Evolutionary conservation across 805 yeast genomes (phyloP).

Genomic region (Candida hungchunana): DNA sequence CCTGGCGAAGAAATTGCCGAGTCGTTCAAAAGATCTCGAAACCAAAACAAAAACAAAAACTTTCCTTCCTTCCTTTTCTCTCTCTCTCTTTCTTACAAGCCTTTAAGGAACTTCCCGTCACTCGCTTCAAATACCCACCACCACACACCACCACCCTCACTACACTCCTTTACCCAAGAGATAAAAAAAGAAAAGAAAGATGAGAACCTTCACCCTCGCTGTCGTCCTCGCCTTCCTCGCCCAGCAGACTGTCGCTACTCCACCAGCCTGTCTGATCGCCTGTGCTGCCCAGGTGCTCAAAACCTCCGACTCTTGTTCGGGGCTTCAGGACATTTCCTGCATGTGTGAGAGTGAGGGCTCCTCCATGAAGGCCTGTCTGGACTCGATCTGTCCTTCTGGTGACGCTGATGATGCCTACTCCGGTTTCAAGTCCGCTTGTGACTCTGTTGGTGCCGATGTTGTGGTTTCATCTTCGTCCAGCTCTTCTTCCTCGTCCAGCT

Average conservation of each 20-base stretch:
- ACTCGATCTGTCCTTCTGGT: constrained; percentile 63
- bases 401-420: constrained; percentile 52
- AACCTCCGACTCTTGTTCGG: constrained; percentile 46
- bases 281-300: constrained; percentile 73
- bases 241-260: constrained; percentile 46
- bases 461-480: constrained; percentile 2
- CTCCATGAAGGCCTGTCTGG: constrained; percentile 58
- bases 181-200: constrained; percentile 2
- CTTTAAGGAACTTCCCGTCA: background rate
- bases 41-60: no score
- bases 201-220: constrained; percentile 9
- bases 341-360: constrained; percentile 56
- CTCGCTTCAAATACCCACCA: background rate
- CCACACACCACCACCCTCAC: background rate
- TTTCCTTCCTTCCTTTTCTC: no score
- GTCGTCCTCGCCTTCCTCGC: constrained; percentile 20
- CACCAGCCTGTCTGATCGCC: constrained; percentile 90
- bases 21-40: no score
- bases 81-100: no score
- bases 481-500: constrained; percentile 13
- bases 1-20: no score
- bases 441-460: constrained; percentile 36
- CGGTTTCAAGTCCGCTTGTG: constrained; percentile 54
- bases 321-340: constrained; percentile 63
- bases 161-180: background rate